A percentile compares a stretch with the other conserved stretches of the same genome.
Evolutionary conservation across 805 yeast species (phyloP).

Genomic region (Spathaspora hagerdaliae): DNA sequence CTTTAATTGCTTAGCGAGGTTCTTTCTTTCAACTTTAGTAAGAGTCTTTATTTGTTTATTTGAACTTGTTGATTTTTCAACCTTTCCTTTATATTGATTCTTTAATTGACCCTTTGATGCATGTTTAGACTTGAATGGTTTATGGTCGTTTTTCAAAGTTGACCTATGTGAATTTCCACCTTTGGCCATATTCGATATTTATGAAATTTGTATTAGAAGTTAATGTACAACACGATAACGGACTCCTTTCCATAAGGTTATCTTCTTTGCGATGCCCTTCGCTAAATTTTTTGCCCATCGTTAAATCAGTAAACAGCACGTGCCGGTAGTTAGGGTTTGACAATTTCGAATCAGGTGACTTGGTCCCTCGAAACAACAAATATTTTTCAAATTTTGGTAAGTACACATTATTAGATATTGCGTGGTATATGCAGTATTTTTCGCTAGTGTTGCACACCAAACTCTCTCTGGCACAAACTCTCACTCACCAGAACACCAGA

Average conservation of each 20-base stretch:
- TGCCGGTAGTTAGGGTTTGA: conserved; percentile 10
- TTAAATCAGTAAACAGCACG: conserved; percentile 6
- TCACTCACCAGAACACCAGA: not conserved
- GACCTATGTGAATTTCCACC: conserved; percentile 79
- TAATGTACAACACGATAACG: not conserved
- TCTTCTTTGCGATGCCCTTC: not conserved
- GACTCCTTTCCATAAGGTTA: too few species aligned
- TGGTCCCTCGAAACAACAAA: too few species aligned
- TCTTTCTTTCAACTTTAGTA: conserved; percentile 65
- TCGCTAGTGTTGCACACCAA: too few species aligned
- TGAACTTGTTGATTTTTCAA: conserved; percentile 58
- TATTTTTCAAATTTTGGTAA: not conserved
- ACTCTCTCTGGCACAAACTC: not conserved
- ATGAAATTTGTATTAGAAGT: too few species aligned
- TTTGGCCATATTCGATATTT: conserved; percentile 11
- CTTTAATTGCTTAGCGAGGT: conserved; percentile 73
- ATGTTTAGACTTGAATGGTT: conserved; percentile 88
- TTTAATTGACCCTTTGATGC: conserved; percentile 85
- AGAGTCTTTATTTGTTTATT: conserved; percentile 31
- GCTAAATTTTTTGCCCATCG: not conserved
- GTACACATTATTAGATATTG: not conserved
- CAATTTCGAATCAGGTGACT: not conserved
- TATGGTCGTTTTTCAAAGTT: conserved; percentile 78
- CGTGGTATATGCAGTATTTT: not conserved
- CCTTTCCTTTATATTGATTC: conserved; percentile 78